Percentiles rank a stretch among this genome's conserved stretches.
Conservation (phyloP, 768 basidiomycete genomes). For the Nevesoporus exiguus region DNA sequence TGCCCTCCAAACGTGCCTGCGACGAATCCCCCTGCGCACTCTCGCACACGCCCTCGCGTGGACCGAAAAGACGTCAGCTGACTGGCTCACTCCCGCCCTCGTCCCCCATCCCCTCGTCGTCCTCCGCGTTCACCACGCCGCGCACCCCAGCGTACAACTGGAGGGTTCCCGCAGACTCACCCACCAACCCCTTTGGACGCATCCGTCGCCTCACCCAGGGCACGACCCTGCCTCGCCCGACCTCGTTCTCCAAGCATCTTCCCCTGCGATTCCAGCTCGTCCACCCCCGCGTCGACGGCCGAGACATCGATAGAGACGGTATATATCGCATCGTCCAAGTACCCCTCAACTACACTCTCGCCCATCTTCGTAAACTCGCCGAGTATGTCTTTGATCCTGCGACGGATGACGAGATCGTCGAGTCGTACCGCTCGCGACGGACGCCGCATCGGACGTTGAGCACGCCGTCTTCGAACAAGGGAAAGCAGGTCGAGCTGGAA, state of each 20-base stretch:
- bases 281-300: conserved; percentile 29
- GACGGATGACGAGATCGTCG: conserved; percentile 22
- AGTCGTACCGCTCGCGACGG: conserved; percentile 17
- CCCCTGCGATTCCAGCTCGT: conserved; percentile 62
- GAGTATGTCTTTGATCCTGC: conserved; percentile 51
- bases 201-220: conserved; percentile 41
- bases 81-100: conserved; percentile 24
- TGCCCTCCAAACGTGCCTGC: conserved; percentile 31
- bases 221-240: conserved; percentile 39
- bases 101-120: conserved; percentile 27
- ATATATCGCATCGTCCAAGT: conserved; percentile 66
- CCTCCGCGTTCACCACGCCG: conserved; percentile 28
- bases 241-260: conserved; percentile 57
- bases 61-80: conserved; percentile 26
- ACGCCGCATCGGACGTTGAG: conserved; percentile 26
- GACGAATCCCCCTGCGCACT: conserved; percentile 24
- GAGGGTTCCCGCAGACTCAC: conserved; percentile 58
- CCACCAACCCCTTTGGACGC: conserved; percentile 67
- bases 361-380: conserved; percentile 60
- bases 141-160: conserved; percentile 41
- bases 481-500: conserved; percentile 15
- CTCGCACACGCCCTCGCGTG: conserved; percentile 30
- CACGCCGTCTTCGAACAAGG: conserved; percentile 16
- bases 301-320: conserved; percentile 39
- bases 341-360: conserved; percentile 66